Evolutionary conservation across 345 rosid species (phyloP), one percentile per base, ranked within the genome.

Genomic region (Cardamine chenopodiifolia): DNA sequence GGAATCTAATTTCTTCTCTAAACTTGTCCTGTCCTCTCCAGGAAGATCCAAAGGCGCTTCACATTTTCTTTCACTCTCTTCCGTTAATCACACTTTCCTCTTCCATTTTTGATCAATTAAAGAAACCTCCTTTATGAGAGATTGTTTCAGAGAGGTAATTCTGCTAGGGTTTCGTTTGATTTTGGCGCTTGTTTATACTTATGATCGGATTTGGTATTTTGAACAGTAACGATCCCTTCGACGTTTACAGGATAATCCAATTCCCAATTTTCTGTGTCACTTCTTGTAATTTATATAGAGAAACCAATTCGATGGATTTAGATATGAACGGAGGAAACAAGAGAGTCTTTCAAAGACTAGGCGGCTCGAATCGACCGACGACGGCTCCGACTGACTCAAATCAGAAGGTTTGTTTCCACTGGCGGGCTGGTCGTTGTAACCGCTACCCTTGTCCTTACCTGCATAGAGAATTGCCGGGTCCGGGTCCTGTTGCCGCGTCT

Each of bases 371-470:
- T 66, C 78, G 78, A 0, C 78, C 47, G 18, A n/a, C n/a, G n/a
- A n/a, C n/a, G n/a, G n/a, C n/a, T n/a, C n/a, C n/a, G n/a, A 1
- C 8, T 14, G 47, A 79, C 60, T 56, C 83, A 6, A 74, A 80
- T 12, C 97, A 86, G 70, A 88, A 86, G 76, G 99, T 90, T 7
- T 95, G 98, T 78, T 87, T 18, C 61, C 96, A 82, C 68, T 92
- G 98, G 98, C 81, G 87, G 28, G 91, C 97, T n/a, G 99, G 99
- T 2, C 87, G 82, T 39, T 92, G 99, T 74, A 85, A 10, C 26
- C 83, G 98, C 0, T 78, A 26, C 59, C 97, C 90, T 1, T 90
- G 97, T 25, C 94, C 88, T 4, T 95, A 8, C 67, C 81, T 92
- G 7, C 99, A 90, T 77, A 62, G 94, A 49, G 98, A 92, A 73